Base-by-base conservation (phyloP, 345 rosid species). In the Populus deltoides region DNA sequence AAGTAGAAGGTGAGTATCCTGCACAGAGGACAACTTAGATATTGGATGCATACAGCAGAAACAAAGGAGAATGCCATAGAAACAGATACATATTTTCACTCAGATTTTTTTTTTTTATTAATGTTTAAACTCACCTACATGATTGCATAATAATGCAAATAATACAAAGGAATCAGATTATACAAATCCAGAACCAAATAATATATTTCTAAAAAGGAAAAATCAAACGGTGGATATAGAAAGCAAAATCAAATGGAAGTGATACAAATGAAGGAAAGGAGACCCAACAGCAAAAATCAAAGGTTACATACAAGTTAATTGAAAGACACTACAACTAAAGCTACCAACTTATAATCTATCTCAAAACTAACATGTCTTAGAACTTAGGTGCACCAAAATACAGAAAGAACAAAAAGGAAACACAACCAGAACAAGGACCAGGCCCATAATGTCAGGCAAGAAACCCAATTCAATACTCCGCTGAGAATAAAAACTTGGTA, bases 1-100 rank as follows among this genome's bases (percentile, higher is more conserved):
- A 78, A 96, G 92, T 75, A 93, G 86, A 77, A 86, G 89, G 71
- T 85, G 93, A 51, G 98, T 89, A 81, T 93, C 98, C 99, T 96
- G 87, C 72, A 39, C 16, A 39, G 66, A 63, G 71, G 68, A 59
- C 35, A 73, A 33, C 33, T 45, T 51, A 61, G 74, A 18, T 33
- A 43, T 33, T 10, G 18, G 17, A 49, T 73, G 20, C 57, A 70
- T 35, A 17, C 20, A 57, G 47, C 9, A 13, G n/a, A 24, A 41
- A 51, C 11, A 53, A 68, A 24, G 29, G 47, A 49, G 10, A 66
- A 72, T 12, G 66, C 55, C 61, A 33, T 15, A 2, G 35, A 68
- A 36, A 68, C 18, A 59, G 29, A 71, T 33, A 24, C 25, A 43
- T 22, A 15, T 51, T 25, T 71, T 72, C 31, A 12, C 25, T 24